phyloP scores from a whole-genome alignment of 805 yeast species.

The Pichia insulana region DNA sequence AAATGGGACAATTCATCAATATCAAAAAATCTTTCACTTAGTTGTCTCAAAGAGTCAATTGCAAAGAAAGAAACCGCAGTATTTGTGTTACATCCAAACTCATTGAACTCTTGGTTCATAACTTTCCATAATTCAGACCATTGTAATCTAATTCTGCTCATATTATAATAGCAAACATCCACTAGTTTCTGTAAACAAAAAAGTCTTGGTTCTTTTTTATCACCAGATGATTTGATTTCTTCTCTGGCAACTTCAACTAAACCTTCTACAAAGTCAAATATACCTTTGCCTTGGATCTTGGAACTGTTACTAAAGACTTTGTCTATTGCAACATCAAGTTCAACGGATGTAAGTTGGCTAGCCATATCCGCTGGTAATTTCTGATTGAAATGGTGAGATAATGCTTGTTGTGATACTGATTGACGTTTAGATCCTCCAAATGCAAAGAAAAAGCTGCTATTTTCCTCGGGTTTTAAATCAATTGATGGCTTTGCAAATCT shows the following conservation, averaged over 20 bases:
- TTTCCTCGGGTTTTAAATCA: slow-evolving; percentile 19
- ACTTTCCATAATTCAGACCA: slow-evolving; percentile 95
- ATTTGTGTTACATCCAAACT: slow-evolving; percentile 74
- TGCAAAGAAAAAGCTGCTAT: slow-evolving; percentile 41
- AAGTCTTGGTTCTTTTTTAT: slow-evolving; percentile 75
- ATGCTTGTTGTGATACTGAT: slow-evolving; percentile 58
- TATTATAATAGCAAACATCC: slow-evolving; percentile 95
- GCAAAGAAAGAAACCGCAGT: slow-evolving; percentile 79
- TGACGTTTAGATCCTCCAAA: slow-evolving; percentile 35
- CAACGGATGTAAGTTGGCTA: slow-evolving; percentile 50
- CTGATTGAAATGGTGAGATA: slow-evolving; percentile 64
- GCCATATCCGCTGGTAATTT: slow-evolving; percentile 53
- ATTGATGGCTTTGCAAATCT: slow-evolving; percentile 48
- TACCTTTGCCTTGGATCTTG: slow-evolving; percentile 71
- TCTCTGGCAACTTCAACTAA: slow-evolving; percentile 79
- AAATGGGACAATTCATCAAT: slow-evolving; percentile 92
- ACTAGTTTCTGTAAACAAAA: slow-evolving; percentile 92
- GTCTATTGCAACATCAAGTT: slow-evolving; percentile 73
- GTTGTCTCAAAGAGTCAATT: slow-evolving; percentile 84
- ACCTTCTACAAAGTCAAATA: slow-evolving; percentile 80
- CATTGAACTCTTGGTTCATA: slow-evolving; percentile 83
- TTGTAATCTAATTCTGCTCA: slow-evolving; percentile 91
- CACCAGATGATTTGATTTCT: slow-evolving; percentile 84
- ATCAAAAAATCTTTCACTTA: slow-evolving; percentile 85
- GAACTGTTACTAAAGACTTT: slow-evolving; percentile 79